phyloP scores from a whole-genome alignment of 176 grass and related monocot species.

The Aechmea fasciata region DNA sequence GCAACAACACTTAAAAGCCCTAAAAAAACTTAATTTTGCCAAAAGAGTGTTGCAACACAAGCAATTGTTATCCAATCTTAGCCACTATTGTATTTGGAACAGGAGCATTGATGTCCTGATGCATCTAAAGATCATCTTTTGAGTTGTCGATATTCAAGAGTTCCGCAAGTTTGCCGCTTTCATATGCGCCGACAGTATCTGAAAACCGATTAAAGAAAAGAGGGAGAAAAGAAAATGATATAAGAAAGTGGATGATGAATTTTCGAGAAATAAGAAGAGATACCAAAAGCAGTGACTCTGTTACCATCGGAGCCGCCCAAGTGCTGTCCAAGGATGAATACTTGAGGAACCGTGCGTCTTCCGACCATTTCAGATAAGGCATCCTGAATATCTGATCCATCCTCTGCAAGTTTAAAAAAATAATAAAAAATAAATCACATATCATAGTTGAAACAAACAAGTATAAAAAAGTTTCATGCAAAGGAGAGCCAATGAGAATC shows the following conservation, averaged over 20 bases:
- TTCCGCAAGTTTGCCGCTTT: constrained; percentile 25
- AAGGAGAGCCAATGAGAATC: neutral
- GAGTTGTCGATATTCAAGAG: constrained; percentile 16
- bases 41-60: neutral
- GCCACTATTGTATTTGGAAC: neutral
- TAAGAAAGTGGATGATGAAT: neutral
- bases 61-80: neutral
- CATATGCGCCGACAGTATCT: constrained; percentile 30
- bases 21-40: neutral
- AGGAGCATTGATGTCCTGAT: neutral
- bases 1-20: neutral
- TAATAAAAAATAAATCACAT: neutral
- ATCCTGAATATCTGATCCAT: constrained; percentile 42
- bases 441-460: neutral
- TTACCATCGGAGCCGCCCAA: constrained; percentile 47
- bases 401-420: constrained; percentile 12
- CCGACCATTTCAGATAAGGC: constrained; percentile 34
- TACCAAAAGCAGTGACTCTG: neutral
- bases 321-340: constrained; percentile 38
- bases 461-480: neutral
- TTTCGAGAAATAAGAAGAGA: constrained; percentile 3
- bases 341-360: constrained; percentile 34
- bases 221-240: constrained; percentile 1
- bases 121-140: constrained; percentile 29
- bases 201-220: constrained; percentile 11